Evolutionary conservation across 169 alveolate species (phyloP), one percentile per base, ranked within the genome.

Genomic region (Plasmodium ovale): DNA sequence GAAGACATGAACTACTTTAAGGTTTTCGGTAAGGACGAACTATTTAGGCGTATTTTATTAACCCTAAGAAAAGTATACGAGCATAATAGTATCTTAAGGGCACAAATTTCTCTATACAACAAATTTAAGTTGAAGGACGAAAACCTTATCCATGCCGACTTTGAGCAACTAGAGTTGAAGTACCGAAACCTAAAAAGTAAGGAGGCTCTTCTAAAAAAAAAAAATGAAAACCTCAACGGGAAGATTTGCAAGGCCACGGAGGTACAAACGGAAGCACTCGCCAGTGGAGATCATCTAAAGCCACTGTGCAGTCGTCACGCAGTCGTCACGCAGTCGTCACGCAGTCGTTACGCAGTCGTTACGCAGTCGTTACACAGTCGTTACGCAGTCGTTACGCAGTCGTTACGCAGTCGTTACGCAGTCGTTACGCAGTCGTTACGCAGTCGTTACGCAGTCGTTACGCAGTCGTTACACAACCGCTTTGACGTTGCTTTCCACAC

Each of bases 81-180:
- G 56, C 89, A 79, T 31, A 79, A 79, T 29, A 79, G 89, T 3
- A 56, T 79, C 23, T 51, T 79, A 5, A 68, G 89, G 31, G 68
- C 89, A 6, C 89, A 65, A n/a, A 68, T 79, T 23, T 29, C 54
- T 5, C 35, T 79, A n/a, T 79, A 64, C 19, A 79, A 79, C 31
- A 31, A 65, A 49, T 79, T 79, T 27, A 79, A 79, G 39, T n/a
- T 64, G 58, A 79, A 79, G 42, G 53, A 79, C 56, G 89, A 79
- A 37, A 79, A 79, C 25, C 27, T 79, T 23, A 79, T 79, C n/a
- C 89, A 79, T 23, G 89, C 77, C 12, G 70, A 79, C 29, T 79
- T 79, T 68, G 89, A 79, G 19, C 89, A 79, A 27, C 29, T 79
- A 27, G 82, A 79, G 16, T n/a, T 49, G 16, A 79, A 68, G 27